Percentiles rank a stretch among this genome's conserved stretches.
Evolutionary conservation across 2,329 filamentous ascomycete genomes (phyloP).

Genomic region (Coleophoma cylindrospora): DNA sequence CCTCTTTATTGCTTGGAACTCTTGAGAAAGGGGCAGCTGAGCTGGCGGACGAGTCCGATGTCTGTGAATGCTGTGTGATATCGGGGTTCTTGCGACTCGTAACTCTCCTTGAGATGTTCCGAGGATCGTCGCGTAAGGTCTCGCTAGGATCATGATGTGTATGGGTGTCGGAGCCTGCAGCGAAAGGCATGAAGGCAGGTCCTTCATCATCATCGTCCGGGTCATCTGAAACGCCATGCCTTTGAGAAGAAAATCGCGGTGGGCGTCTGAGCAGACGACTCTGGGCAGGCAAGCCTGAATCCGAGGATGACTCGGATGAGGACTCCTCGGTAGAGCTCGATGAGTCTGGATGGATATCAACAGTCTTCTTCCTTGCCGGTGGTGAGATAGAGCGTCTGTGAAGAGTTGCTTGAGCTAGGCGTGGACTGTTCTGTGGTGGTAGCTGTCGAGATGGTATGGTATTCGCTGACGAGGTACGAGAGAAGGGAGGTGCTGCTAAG

Average conservation of each 20-base stretch:
- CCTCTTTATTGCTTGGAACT: slow-evolving; percentile 11
- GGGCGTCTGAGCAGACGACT: slow-evolving; percentile 24
- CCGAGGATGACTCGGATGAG: slow-evolving; percentile 19
- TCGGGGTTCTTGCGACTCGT: slow-evolving; percentile 13
- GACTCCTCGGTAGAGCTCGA: slow-evolving; percentile 11
- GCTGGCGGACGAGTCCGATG: slow-evolving; percentile 58
- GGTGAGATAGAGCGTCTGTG: slow-evolving; percentile 20
- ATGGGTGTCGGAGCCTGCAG: slow-evolving; percentile 2
- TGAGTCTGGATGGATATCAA: slow-evolving; percentile 8
- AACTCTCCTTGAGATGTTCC: slow-evolving; percentile 9
- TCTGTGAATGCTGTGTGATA: slow-evolving; percentile 27
- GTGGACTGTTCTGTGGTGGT: slow-evolving; percentile 17
- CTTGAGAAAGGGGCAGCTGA: slow-evolving; percentile 29
- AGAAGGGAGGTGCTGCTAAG: slow-evolving; percentile 22
- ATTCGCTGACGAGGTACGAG: slow-evolving; percentile 24
- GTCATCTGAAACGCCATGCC: slow-evolving; percentile 15
- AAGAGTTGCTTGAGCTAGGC: slow-evolving; percentile 17
- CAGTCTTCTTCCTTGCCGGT: slow-evolving; percentile 6
- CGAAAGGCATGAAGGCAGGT: slow-evolving; percentile 24
- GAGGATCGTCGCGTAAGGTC: slow-evolving; percentile 21
- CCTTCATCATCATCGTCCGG: slow-evolving; percentile 26
- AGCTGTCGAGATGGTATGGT: slow-evolving; percentile 22
- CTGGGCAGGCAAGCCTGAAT: slow-evolving; percentile 18
- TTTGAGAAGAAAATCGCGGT: slow-evolving; percentile 19
- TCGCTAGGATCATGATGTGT: slow-evolving; percentile 21